phyloP scores from a whole-genome alignment of 768 basidiomycete species.

The Termitomyces sp. region DNA sequence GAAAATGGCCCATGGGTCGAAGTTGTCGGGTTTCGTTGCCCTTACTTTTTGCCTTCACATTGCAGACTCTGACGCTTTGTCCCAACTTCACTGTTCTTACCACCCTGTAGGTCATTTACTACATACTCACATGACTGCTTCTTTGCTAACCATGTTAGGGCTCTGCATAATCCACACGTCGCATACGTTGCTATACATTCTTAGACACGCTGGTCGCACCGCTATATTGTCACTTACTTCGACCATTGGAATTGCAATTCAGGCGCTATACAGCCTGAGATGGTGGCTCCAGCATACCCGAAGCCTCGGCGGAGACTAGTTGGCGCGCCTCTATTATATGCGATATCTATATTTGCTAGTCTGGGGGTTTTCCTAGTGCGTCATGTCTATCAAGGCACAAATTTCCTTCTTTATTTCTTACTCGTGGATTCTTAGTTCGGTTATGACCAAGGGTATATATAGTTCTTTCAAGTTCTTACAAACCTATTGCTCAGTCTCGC shows the following conservation, averaged over 20 bases:
- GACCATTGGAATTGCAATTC: not conserved
- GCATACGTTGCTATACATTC: not conserved
- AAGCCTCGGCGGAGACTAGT: constrained; percentile 49
- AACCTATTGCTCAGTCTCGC: not conserved
- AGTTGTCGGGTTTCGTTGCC: no score
- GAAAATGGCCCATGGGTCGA: no score
- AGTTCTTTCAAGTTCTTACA: not conserved
- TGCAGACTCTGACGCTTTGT: not conserved
- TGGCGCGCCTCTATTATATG: constrained; percentile 64
- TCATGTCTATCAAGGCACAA: constrained; percentile 9
- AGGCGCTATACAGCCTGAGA: not conserved
- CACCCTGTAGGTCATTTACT: not conserved
- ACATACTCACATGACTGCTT: not conserved
- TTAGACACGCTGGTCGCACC: not conserved
- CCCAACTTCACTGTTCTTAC: not conserved
- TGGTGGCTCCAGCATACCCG: constrained; percentile 22
- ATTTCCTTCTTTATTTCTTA: not conserved
- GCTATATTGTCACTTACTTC: not conserved
- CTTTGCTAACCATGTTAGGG: not conserved
- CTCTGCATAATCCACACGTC: not conserved
- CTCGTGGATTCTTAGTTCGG: constrained; percentile 46
- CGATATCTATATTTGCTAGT: constrained; percentile 70
- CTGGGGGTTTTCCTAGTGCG: constrained; percentile 73
- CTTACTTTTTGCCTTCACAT: not conserved
- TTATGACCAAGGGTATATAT: constrained; percentile 70